phyloP scores from a whole-genome alignment of 768 basidiomycete genomes.

The Xerocomellus intermedius region DNA sequence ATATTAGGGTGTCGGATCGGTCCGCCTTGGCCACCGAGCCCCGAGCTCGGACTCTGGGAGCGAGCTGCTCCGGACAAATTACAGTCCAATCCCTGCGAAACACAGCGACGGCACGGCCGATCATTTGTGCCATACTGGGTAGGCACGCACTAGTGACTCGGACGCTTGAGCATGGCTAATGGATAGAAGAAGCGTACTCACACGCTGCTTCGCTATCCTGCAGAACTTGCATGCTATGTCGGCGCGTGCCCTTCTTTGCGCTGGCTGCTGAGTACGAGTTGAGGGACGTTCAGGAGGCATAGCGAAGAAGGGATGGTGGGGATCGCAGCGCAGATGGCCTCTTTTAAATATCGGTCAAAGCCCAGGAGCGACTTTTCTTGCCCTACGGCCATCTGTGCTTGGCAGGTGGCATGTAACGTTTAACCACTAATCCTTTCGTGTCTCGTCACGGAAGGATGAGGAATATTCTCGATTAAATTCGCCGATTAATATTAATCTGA shows the following conservation, averaged over 20 bases:
- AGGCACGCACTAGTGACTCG: constrained; percentile 18
- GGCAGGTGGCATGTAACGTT: constrained; percentile 6
- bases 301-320: constrained; percentile 11
- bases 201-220: constrained; percentile 19
- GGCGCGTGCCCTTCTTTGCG: constrained; percentile 14
- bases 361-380: constrained; percentile 3
- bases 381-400: constrained; percentile 10
- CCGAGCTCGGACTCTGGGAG: constrained; percentile 24
- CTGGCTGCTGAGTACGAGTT: constrained; percentile 3
- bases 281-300: constrained; percentile 16
- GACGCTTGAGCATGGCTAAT: constrained; percentile 2
- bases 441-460: constrained; percentile 8
- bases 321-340: neutral
- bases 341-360: constrained; percentile 21
- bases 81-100: constrained; percentile 10
- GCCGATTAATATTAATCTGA: constrained; percentile 20
- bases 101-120: constrained; percentile 25
- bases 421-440: constrained; percentile 3
- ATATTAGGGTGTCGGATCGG: neutral
- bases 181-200: constrained; percentile 4
- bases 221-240: constrained; percentile 19
- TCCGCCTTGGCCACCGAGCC: constrained; percentile 9
- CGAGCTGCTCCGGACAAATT: constrained; percentile 11
- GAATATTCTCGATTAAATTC: constrained; percentile 5
- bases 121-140: constrained; percentile 13